phyloP scores from a whole-genome alignment of 768 basidiomycete genomes.

The Calocybe cyanea region DNA sequence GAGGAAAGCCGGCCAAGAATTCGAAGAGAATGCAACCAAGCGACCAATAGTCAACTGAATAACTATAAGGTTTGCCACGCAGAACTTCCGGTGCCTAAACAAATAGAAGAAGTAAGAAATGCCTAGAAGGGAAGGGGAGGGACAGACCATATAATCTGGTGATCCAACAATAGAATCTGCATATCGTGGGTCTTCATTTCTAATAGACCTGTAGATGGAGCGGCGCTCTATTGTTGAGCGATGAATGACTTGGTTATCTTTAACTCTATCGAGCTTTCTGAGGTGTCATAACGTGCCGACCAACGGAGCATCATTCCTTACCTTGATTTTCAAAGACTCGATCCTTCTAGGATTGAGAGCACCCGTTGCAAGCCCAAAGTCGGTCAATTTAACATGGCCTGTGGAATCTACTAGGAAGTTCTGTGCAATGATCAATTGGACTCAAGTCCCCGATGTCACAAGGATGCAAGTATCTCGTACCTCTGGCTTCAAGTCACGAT shows the following conservation, averaged over 20 bases:
- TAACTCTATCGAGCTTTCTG: constrained; percentile 87
- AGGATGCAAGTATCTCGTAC: constrained; percentile 35
- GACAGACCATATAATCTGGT: constrained; percentile 89
- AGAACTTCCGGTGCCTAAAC: constrained; percentile 79
- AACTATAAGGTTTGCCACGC: constrained; percentile 91
- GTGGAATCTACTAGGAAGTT: constrained; percentile 96
- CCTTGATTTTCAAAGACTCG: constrained; percentile 92
- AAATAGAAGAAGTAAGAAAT: not conserved
- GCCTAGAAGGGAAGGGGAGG: not conserved
- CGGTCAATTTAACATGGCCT: constrained; percentile 96
- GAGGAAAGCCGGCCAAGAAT: constrained; percentile 94
- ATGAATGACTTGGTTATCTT: constrained; percentile 85
- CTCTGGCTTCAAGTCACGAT: constrained; percentile 97
- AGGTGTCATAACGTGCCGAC: too few relatives aligned
- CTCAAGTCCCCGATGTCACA: not conserved
- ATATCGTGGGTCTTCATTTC: constrained; percentile 86
- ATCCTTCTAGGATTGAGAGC: constrained; percentile 93
- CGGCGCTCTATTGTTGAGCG: constrained; percentile 93
- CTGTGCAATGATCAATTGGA: constrained; percentile 31
- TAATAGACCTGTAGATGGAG: constrained; percentile 89
- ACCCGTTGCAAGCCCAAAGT: constrained; percentile 97
- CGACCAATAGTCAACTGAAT: constrained; percentile 98
- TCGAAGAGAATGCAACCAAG: constrained; percentile 98
- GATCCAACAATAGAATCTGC: constrained; percentile 98
- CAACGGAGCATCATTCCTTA: constrained; percentile 24